Evolutionary conservation across 805 yeast species (phyloP), one percentile per base, ranked within the genome.

Genomic region (Kluyveromyces aestuarii): DNA sequence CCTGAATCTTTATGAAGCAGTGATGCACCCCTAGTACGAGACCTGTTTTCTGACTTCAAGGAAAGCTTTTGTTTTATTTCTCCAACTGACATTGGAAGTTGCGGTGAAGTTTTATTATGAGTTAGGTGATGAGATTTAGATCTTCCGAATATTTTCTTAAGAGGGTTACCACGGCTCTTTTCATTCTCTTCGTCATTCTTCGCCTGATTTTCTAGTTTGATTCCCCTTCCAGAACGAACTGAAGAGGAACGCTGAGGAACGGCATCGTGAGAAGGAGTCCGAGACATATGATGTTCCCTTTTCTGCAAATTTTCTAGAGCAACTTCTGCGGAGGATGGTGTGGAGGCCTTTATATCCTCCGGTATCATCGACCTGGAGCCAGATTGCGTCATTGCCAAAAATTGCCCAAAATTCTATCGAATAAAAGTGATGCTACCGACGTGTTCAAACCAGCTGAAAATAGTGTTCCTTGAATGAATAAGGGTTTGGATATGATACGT

Each of bases 21-120:
- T 13, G 63, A 56, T 3, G 61, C 52, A 9, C 66, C 58, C 45
- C 64, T 51, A 16, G 57, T 49, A 36, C 55, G 58, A 27, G 27
- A 16, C 42, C 41, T 50, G 36, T 40, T 35, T 37, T 50, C 53
- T 14, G 41, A 27, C 14, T 39, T 44, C n/a, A 41, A 45, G 9
- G 45, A 43, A n/a, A 33, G 19, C 30, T 38, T 25, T 8, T 25
- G 45, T 19, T 27, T 43, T 11, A 36, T n/a, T 8, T 43, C 45
- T 4, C 39, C 38, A 11, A 38, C 35, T 2, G 19, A 17, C 10
- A 43, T 33, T n/a, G 45, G 45, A 21, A 33, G 35, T 13, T 18
- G 19, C 4, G 33, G 18, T 16, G 37, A 21, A 17, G 30, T 18
- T 30, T 30, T 41, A 8, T 14, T 18, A 19, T 43, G 45, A 6